Evolutionary conservation across 23 red algal species (phyloP).

Genomic region (Gracilaria gracilis): DNA sequence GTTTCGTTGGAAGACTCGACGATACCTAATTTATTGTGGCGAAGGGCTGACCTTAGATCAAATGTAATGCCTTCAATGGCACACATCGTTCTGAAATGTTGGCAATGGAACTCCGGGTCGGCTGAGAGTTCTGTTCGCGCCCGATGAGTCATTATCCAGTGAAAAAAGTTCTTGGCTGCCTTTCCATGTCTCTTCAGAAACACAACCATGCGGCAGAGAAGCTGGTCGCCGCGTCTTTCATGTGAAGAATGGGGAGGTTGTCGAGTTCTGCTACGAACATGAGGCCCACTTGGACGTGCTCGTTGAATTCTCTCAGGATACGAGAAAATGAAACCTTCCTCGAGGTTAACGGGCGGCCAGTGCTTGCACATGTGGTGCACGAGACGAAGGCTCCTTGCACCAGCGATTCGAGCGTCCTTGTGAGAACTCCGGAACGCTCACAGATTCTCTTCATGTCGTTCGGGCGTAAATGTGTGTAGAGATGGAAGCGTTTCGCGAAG

Average conservation of each 20-base stretch:
- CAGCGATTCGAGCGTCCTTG: not conserved
- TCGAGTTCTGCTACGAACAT: not conserved
- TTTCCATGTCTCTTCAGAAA: not conserved
- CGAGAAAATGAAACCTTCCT: too few relatives aligned
- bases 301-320: too few relatives aligned
- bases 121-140: too few relatives aligned
- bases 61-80: too few relatives aligned
- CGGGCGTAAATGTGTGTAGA: not conserved
- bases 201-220: not conserved
- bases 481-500: slow-evolving; percentile 3
- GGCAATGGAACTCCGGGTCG: too few relatives aligned
- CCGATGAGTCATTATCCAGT: too few relatives aligned
- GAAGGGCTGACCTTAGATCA: too few relatives aligned
- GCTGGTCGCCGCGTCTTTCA: not conserved
- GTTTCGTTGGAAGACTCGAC: too few relatives aligned
- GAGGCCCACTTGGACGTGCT: not conserved
- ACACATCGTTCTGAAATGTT: too few relatives aligned
- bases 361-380: too few relatives aligned
- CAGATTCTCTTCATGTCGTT: too few relatives aligned
- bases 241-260: not conserved
- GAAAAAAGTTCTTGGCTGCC: not conserved
- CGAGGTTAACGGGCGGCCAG: slow-evolving; percentile 18
- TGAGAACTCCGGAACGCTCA: not conserved
- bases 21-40: too few relatives aligned
- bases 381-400: not conserved